These are phyloP conservation scores for Leishmania braziliensis DNA, from an alignment of 208 protist genomes.

Conservation along the genomic window DNA sequence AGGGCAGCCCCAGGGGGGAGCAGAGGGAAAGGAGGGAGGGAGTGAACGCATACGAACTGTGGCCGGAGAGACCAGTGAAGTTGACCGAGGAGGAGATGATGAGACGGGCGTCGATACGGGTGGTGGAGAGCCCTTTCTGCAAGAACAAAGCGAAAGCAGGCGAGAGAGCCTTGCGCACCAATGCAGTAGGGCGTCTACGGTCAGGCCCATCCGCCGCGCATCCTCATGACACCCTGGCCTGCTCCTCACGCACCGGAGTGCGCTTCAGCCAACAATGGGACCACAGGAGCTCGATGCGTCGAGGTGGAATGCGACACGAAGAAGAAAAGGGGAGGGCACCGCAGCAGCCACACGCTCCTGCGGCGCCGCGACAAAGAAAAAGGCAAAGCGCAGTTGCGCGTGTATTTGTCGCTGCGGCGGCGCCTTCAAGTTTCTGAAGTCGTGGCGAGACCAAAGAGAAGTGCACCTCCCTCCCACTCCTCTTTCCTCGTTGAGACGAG, in stretches of 20 bases:
- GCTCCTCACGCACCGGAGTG: background rate
- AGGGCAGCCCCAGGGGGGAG: background rate
- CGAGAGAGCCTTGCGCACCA: background rate
- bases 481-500: background rate
- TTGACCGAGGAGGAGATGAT: background rate
- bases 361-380: background rate
- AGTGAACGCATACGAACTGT: background rate
- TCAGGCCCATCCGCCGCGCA: background rate
- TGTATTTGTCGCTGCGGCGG: background rate
- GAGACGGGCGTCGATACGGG: background rate
- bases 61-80: background rate
- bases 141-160: background rate
- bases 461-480: background rate
- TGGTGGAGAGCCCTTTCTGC: background rate
- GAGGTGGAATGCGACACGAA: too few species aligned
- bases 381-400: background rate
- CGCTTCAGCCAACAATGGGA: background rate
- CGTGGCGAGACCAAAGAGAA: background rate
- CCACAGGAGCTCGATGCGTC: too few species aligned
- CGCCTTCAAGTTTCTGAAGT: background rate
- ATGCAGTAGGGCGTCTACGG: background rate
- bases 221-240: background rate
- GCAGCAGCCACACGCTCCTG: background rate
- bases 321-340: too few species aligned
- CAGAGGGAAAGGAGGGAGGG: background rate